These are phyloP conservation scores for Protomyces pachydermus DNA, from an alignment of 1,139 yeast species.

Conservation along the genomic window DNA sequence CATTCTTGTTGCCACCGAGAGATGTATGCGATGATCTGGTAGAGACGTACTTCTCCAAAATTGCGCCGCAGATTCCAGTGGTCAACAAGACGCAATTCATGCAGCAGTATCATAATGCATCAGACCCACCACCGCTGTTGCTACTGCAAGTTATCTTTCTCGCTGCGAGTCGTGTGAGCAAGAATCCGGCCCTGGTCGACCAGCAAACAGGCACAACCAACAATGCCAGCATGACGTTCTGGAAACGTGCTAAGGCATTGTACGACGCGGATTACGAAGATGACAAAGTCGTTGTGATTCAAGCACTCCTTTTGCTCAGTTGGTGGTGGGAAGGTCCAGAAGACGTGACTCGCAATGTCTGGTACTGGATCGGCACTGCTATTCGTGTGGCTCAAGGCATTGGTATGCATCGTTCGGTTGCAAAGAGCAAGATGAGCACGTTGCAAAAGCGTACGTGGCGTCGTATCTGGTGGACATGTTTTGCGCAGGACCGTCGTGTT, in stretches of 20 bases:
- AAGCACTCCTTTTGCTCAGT: slow-evolving; percentile 60
- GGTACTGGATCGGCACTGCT: slow-evolving; percentile 73
- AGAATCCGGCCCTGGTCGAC: slow-evolving; percentile 55
- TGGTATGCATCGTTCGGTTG: slow-evolving; percentile 57
- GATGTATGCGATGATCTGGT: slow-evolving; percentile 60
- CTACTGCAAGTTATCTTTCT: slow-evolving; percentile 63
- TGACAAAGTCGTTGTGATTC: slow-evolving; percentile 64
- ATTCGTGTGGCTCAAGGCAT: slow-evolving; percentile 71
- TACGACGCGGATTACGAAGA: slow-evolving; percentile 70
- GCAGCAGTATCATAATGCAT: slow-evolving; percentile 53
- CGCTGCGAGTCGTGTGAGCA: slow-evolving; percentile 63
- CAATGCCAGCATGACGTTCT: slow-evolving; percentile 60
- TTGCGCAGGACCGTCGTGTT: slow-evolving; percentile 45
- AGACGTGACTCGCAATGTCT: slow-evolving; percentile 66
- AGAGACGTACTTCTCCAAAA: slow-evolving; percentile 58
- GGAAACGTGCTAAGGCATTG: slow-evolving; percentile 70
- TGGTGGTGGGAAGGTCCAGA: slow-evolving; percentile 78
- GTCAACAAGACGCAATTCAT: slow-evolving; percentile 61
- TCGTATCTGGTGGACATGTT: slow-evolving; percentile 76
- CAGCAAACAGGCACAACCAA: slow-evolving; percentile 50
- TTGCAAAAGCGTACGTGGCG: slow-evolving; percentile 60
- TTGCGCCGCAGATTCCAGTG: slow-evolving; percentile 70
- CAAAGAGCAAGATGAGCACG: slow-evolving; percentile 36
- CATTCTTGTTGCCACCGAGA: slow-evolving; percentile 61
- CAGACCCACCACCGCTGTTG: slow-evolving; percentile 63